Base-by-base conservation (phyloP, 2,329 filamentous ascomycete species). In the Nemania abortiva region DNA sequence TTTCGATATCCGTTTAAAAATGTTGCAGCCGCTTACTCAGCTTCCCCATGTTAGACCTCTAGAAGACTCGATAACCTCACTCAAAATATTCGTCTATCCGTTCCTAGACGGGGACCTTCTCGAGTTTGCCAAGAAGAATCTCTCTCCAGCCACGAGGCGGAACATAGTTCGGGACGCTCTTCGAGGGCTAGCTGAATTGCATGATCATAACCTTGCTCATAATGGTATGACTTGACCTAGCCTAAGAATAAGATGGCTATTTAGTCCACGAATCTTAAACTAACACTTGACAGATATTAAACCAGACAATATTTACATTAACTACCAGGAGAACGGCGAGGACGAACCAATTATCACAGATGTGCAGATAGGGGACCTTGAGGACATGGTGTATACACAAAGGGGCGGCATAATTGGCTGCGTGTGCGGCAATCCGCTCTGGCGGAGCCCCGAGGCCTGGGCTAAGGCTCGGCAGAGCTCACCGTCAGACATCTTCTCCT, bases 351-450 rank as follows among this genome's bases (percentile, higher is more conserved):
- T 13, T 11, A 22, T 50, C 13, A 50, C 47, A 22, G 47, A 24
- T 7, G 6, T 50, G 6, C 20, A 27, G 22, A 50, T 27, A 9
- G 47, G 20, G 24, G 20, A 50, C 22, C n/a, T 50, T 53, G 50
- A 53, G 50, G 50, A 53, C 7, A 10, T 11, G 6, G 50, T 7
- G 24, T 18, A 53, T 3, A 11, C 24, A 6, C 2, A 22, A 4
- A 11, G 50, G 31, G 47, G 47, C 3, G 50, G 50, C 50, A 29
- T 53, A 29, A 18, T 6, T 6, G 50, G 50, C 27, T 29, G 50
- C 50, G 11, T 53, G 50, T 53, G 24, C 24, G 50, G 50, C 31
- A 53, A 53, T 24, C 50, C 29, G 24, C 27, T 53, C 50, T 53
- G 50, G 50, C 24, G 50, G 24, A 53, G 24, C 50, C 50, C 50